A percentile compares a stretch with the other conserved stretches of the same genome.
Evolutionary conservation across 2,329 filamentous ascomycete species (phyloP).

Genomic region (Neopestalotiopsis sp.): DNA sequence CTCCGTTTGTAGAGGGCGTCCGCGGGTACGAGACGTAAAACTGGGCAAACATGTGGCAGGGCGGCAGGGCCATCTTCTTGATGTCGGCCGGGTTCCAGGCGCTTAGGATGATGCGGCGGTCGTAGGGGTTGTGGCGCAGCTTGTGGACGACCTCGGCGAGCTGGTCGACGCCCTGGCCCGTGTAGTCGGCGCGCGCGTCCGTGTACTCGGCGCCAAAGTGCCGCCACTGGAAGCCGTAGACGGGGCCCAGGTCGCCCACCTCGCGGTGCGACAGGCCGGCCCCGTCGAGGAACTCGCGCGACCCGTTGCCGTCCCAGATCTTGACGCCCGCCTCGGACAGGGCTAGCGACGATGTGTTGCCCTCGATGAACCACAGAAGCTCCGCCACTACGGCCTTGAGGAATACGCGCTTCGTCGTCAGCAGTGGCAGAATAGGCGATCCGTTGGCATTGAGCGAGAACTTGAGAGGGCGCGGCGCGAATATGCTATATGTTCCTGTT

Average conservation of each 20-base stretch:
- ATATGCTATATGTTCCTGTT: constrained; percentile 89
- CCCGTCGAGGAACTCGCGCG: constrained; percentile 85
- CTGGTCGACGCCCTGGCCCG: constrained; percentile 89
- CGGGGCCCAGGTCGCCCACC: constrained; percentile 88
- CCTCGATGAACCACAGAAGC: constrained; percentile 93
- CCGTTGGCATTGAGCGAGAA: constrained; percentile 76
- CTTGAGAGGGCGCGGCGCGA: constrained; percentile 84
- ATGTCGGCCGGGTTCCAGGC: constrained; percentile 92
- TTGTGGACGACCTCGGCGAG: constrained; percentile 89
- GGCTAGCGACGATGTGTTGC: constrained; percentile 78
- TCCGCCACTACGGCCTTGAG: constrained; percentile 87
- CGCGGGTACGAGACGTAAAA: constrained; percentile 74
- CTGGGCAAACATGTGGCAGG: constrained; percentile 85
- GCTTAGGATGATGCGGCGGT: constrained; percentile 85
- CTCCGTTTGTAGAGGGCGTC: constrained; percentile 16
- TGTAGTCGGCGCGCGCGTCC: constrained; percentile 80
- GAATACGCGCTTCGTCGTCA: constrained; percentile 98
- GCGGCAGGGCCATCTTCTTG: constrained; percentile 77
- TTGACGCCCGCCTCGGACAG: constrained; percentile 84
- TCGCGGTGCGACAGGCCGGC: constrained; percentile 82
- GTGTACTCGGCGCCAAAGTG: constrained; percentile 94
- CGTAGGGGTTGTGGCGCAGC: constrained; percentile 81
- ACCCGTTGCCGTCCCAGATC: constrained; percentile 98
- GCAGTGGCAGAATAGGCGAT: constrained; percentile 78
- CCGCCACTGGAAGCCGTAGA: constrained; percentile 99